Base-by-base conservation (phyloP, 2,329 filamentous ascomycete species). In the Phialophora expanda region DNA sequence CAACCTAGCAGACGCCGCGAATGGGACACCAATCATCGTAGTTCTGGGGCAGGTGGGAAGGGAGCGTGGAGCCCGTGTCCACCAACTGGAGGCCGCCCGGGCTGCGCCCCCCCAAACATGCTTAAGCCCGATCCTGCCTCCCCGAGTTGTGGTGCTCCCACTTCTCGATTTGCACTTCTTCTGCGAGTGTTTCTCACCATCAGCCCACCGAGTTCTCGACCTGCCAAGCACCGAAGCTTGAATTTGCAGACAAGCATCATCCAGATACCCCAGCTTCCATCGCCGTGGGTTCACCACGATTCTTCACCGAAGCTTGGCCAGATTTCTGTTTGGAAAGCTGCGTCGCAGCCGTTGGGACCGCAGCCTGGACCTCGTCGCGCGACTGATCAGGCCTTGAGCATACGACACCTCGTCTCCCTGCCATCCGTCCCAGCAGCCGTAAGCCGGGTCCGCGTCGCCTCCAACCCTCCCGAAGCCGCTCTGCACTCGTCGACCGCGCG, bases 201-300 rank as follows among this genome's bases (percentile, higher is more conserved):
- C 58, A 30, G 58, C 46, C 56, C 53, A 34, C 41, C 44, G 56
- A 53, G 30, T 55, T 59, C 61, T 66, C 66, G 50, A 66, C 54
- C 54, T 64, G 67, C 67, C 67, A 69, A 69, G 67, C 62, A 41
- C 61, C 57, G 65, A 69, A 67, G 67, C 67, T 69, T 69, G 65
- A 67, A 66, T 62, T 24, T 44, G 17, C 28, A 62, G 62, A 66
- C 65, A 69, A 69, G 67, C 67, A 66, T 67, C 46, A 54, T 55
- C 41, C 51, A 41, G 38, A 58, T 60, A 44, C 62, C 56, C 67
- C 62, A 48, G 66, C 61, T 59, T 61, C 67, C 67, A 65, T 55
- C 51, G 51, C 56, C 48, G 44, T 66, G 64, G 48, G 64, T 63
- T 65, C 63, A 64, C 53, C 41, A 53, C 57, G 22, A 56, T 38